Percentiles rank a stretch among this genome's conserved stretches.
Conservation (phyloP, 192 early-diverging fungal species). For the Borealophlyctis nickersoniae region DNA sequence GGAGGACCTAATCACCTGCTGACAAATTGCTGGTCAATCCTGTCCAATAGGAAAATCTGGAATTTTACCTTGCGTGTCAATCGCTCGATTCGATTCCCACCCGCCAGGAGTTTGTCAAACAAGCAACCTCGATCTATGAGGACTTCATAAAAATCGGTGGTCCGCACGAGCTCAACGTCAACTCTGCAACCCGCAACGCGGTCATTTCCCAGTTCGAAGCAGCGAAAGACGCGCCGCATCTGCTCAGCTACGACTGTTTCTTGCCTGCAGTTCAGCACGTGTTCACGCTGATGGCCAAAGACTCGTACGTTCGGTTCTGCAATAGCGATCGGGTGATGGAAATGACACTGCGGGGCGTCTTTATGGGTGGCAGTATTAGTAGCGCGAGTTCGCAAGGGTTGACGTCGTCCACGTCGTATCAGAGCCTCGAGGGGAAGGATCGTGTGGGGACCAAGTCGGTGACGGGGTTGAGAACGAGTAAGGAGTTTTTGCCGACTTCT, state of each 20-base stretch:
- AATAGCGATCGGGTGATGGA: constrained; percentile 17
- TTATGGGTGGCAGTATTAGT: too few species aligned
- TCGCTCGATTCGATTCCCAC: constrained; percentile 28
- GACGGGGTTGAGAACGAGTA: too few species aligned
- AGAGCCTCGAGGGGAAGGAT: too few species aligned
- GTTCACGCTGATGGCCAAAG: constrained; percentile 27
- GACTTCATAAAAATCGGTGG: constrained; percentile 38
- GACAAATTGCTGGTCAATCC: too few species aligned
- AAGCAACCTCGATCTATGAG: constrained; percentile 28
- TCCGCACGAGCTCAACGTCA: constrained; percentile 40
- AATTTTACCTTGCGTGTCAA: constrained; percentile 29
- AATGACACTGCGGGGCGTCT: too few species aligned
- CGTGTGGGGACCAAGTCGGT: too few species aligned
- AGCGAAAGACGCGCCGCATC: background rate
- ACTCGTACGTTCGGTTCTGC: constrained; percentile 29
- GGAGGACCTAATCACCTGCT: background rate
- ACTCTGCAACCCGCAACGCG: constrained; percentile 22
- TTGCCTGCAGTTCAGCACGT: constrained; percentile 21
- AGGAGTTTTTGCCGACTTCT: too few species aligned
- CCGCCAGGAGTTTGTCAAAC: constrained; percentile 26
- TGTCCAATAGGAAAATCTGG: constrained; percentile 32
- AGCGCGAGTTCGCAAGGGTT: too few species aligned
- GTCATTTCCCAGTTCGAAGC: constrained; percentile 29
- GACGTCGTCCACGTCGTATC: too few species aligned
- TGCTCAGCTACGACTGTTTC: constrained; percentile 19